phyloP scores from a whole-genome alignment of 805 yeast species.

The Saccharomycopsis fodiens region DNA sequence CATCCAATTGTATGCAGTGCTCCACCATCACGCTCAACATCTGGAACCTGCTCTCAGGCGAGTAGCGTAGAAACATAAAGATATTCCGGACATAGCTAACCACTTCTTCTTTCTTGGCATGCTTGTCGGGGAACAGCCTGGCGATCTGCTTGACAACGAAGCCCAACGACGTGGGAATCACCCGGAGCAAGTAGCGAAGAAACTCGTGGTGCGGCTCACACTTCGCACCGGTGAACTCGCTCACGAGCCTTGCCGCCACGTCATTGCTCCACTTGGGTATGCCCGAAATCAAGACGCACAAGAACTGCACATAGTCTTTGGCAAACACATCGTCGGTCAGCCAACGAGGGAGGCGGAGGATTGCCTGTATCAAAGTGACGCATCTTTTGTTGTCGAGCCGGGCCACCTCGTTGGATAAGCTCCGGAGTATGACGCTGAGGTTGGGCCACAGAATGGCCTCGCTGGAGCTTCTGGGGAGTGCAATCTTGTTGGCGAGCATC shows the following conservation, averaged over 20 bases:
- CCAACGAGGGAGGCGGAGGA: slow-evolving; percentile 60
- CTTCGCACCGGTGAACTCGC: slow-evolving; percentile 41
- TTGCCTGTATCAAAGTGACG: slow-evolving; percentile 46
- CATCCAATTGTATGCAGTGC: slow-evolving; percentile 78
- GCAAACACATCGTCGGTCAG: slow-evolving; percentile 33
- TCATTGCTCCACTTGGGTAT: slow-evolving; percentile 87
- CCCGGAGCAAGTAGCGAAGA: slow-evolving; percentile 52
- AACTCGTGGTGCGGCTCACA: slow-evolving; percentile 55
- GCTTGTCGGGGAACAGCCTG: slow-evolving; percentile 72
- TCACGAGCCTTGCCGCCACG: slow-evolving; percentile 61
- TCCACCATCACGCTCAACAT: slow-evolving; percentile 80
- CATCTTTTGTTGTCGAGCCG: slow-evolving; percentile 47
- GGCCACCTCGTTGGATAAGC: slow-evolving; percentile 57
- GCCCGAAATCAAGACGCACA: slow-evolving; percentile 72
- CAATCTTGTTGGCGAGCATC: slow-evolving; percentile 51
- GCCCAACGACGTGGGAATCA: slow-evolving; percentile 76
- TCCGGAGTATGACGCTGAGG: slow-evolving; percentile 46
- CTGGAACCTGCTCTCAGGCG: slow-evolving; percentile 64
- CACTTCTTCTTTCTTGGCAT: slow-evolving; percentile 45
- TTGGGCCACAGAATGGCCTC: slow-evolving; percentile 50
- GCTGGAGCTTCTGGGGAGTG: slow-evolving; percentile 40
- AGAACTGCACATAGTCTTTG: slow-evolving; percentile 57
- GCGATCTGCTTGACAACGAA: slow-evolving; percentile 52
- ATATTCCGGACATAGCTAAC: slow-evolving; percentile 62
- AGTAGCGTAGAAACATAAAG: slow-evolving; percentile 53